Evolutionary conservation across 108 stramenopile species (phyloP), one percentile per base, ranked within the genome.

Genomic region (Pseudonitzschia multistriata): DNA sequence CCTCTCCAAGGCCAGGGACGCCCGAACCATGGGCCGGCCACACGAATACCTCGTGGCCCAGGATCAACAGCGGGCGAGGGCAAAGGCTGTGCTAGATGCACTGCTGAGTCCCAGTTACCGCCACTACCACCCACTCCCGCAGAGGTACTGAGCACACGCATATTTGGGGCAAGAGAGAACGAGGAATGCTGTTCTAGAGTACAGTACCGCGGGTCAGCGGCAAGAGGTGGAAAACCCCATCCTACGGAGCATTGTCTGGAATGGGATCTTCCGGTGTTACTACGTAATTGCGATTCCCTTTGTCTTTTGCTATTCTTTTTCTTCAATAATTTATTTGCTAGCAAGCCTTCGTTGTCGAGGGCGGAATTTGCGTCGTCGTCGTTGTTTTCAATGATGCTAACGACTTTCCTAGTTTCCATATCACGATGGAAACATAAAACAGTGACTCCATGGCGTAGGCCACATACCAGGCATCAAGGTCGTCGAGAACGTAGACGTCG

Each of bases 401-500:
- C n/a, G n/a, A n/a, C n/a, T n/a, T n/a, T n/a, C n/a, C n/a, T n/a
- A 76, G 25, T 62, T 83, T 79, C 65, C 67, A 74, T 10, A 59
- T 31, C 10, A 70, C 36, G 0, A 83, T 31, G 0, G 61, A 69
- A n/a, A 24, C 24, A 36, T 74, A 73, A 35, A 86, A 71, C 5
- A 69, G 5, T 3, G 67, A 79, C 63, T 86, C 85, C 15, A 79
- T 76, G 5, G 79, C 55, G 67, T 86, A 86, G 7, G 82, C 82
- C 29, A 75, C 71, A 60, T 74, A 65, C 68, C 80, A 86, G 10
- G 48, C 56, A 76, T 80, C 70, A 55, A 80, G 57, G 11, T 52
- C 31, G 39, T 74, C 74, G 15, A 86, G 54, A n/a, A 72, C 50
- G 56, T 86, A 86, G 5, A 86, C 77, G 62, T 86, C 85, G 42